Evolutionary conservation across 2,329 filamentous ascomycete species (phyloP).

Genomic region (Diaporthe sp.): DNA sequence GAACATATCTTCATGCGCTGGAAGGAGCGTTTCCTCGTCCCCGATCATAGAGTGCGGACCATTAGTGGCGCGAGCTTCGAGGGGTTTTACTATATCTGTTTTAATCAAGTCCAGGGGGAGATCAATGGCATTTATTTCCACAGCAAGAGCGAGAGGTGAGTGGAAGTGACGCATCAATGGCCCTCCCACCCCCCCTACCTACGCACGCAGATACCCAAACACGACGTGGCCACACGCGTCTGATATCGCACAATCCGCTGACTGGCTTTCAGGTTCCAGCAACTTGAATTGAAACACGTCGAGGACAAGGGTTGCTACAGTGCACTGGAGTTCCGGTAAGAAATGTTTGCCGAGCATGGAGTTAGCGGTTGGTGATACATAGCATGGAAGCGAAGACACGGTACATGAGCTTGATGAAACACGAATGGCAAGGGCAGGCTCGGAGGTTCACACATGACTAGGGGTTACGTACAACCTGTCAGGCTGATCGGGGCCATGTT

Average conservation of each 20-base stretch:
- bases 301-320: conserved; percentile 86
- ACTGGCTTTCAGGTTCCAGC: conserved; percentile 78
- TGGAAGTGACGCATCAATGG: conserved; percentile 44
- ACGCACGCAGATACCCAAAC: background rate
- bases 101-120: conserved; percentile 89
- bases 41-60: conserved; percentile 90
- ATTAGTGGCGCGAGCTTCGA: conserved; percentile 97
- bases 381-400: conserved; percentile 22
- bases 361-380: conserved; percentile 27
- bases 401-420: conserved; percentile 36
- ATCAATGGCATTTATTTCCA: conserved; percentile 98
- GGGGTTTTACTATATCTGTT: conserved; percentile 99
- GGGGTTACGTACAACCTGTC: background rate
- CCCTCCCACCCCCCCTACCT: background rate
- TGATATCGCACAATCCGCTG: background rate
- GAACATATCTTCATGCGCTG: conserved; percentile 98
- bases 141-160: conserved; percentile 96
- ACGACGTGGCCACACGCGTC: background rate
- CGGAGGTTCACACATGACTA: background rate
- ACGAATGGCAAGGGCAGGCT: conserved; percentile 12
- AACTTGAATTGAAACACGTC: conserved; percentile 91
- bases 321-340: conserved; percentile 82
- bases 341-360: conserved; percentile 27
- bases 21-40: conserved; percentile 98
- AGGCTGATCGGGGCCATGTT: background rate